A percentile compares a stretch with the other conserved stretches of the same genome.
phyloP scores from a whole-genome alignment of 1,139 yeast species.

The Petasospora rhodanensis region DNA sequence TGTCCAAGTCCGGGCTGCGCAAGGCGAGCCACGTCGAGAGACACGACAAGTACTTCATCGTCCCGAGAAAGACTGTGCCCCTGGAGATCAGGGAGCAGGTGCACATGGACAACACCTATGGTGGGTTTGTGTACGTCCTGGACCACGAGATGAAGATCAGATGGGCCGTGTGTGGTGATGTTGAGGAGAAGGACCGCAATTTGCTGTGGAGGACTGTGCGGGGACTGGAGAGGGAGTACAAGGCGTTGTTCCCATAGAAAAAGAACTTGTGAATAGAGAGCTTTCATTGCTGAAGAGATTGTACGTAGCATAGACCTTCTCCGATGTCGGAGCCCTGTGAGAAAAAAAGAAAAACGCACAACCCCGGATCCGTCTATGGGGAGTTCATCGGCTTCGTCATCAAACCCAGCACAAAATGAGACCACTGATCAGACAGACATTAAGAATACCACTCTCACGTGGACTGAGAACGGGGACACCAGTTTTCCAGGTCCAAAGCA shows the following conservation, averaged over 20 bases:
- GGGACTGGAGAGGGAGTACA: slow-evolving; percentile 34
- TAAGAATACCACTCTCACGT: no score
- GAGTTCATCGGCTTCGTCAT: no score
- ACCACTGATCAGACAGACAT: no score
- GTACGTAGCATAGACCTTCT: no score
- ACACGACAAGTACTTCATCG: slow-evolving; percentile 55
- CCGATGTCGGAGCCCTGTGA: no score
- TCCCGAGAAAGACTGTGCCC: slow-evolving; percentile 58
- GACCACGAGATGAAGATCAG: slow-evolving; percentile 72
- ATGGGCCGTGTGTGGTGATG: slow-evolving; percentile 90
- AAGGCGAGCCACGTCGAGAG: slow-evolving; percentile 45
- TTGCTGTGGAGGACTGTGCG: slow-evolving; percentile 63
- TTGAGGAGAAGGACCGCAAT: slow-evolving; percentile 58
- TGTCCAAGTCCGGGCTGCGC: slow-evolving; percentile 44
- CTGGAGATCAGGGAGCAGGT: slow-evolving; percentile 56
- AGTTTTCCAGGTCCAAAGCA: no score
- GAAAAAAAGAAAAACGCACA: no score
- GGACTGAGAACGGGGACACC: no score
- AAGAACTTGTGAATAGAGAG: no score
- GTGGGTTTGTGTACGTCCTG: slow-evolving; percentile 79
- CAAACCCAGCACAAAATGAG: no score
- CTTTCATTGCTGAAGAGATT: no score
- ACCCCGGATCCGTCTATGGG: no score
- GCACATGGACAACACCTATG: slow-evolving; percentile 66
- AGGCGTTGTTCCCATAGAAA: slow-evolving; percentile 13